phyloP scores from a whole-genome alignment of 495 filamentous ascomycete species.

The Xylaria sp. region DNA sequence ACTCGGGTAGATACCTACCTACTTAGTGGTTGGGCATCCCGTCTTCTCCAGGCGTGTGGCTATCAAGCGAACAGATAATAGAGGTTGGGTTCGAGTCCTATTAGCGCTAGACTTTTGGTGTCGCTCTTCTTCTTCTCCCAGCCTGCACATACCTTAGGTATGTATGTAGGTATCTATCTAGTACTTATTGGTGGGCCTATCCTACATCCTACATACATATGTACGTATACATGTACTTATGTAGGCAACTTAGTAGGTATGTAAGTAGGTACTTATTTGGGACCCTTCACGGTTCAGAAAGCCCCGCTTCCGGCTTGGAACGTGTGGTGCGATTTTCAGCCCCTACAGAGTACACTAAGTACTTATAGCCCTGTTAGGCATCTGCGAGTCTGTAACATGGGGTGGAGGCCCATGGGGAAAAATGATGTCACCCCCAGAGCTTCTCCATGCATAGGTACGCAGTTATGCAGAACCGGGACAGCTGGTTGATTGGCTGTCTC shows the following conservation, averaged over 20 bases:
- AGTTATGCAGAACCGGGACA: neutral
- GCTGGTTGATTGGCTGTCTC: conserved; percentile 15
- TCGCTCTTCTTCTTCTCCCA: too few relatives aligned
- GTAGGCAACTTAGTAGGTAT: neutral
- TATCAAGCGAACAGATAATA: too few relatives aligned
- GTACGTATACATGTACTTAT: neutral
- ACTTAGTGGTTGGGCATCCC: neutral
- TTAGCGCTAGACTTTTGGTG: too few relatives aligned
- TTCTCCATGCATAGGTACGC: neutral
- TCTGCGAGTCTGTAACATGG: neutral
- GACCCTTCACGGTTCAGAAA: neutral
- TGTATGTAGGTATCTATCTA: too few relatives aligned
- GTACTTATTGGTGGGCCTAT: too few relatives aligned
- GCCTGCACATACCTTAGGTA: too few relatives aligned
- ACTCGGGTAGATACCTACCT: too few relatives aligned
- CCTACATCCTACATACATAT: neutral
- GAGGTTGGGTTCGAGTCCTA: too few relatives aligned
- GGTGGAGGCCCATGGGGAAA: neutral
- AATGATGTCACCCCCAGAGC: conserved; percentile 16
- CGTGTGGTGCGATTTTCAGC: neutral
- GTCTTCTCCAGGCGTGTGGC: too few relatives aligned
- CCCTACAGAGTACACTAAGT: too few relatives aligned
- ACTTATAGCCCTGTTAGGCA: conserved; percentile 2
- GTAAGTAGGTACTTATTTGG: neutral
- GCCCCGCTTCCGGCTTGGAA: conserved; percentile 14